Percentiles rank a stretch among this genome's conserved stretches.
Conservation (phyloP, 2,329 filamentous ascomycete species). For the Cryphonectria carpinicola region DNA sequence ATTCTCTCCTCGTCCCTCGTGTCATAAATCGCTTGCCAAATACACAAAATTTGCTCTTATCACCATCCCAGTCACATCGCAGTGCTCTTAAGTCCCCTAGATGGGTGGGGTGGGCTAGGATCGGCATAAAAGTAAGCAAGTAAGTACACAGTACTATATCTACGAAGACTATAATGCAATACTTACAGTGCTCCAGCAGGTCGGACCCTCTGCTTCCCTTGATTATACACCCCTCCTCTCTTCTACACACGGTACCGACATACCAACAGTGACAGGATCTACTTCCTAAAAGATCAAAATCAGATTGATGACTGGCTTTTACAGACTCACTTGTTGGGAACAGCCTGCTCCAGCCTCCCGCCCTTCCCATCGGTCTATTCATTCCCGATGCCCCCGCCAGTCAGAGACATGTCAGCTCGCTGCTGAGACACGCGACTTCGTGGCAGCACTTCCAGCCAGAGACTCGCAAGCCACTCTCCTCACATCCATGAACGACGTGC, state of each 20-base stretch:
- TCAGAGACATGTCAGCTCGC: not conserved
- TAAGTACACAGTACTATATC: not conserved
- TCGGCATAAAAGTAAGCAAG: not conserved
- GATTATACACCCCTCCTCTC: not conserved
- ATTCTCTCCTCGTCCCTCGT: not conserved
- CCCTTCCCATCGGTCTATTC: not conserved
- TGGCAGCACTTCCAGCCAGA: not conserved
- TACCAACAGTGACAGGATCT: not conserved
- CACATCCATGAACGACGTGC: not conserved
- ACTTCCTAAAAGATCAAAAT: not conserved
- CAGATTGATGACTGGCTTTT: not conserved
- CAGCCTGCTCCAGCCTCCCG: not conserved
- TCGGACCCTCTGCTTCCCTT: too few relatives aligned
- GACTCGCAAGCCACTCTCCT: not conserved
- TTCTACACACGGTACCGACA: not conserved
- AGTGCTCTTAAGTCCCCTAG: not conserved
- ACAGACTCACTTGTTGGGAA: not conserved
- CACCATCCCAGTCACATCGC: not conserved
- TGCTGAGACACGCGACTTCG: conserved; percentile 6
- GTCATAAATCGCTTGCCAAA: not conserved
- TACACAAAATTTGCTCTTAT: not conserved
- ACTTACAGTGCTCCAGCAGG: too few relatives aligned
- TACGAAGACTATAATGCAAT: too few relatives aligned
- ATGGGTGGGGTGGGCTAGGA: not conserved
- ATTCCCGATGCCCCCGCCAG: not conserved